Conservation (phyloP, 2,329 filamentous ascomycete species). For the Xylariomycetidae sp. region DNA sequence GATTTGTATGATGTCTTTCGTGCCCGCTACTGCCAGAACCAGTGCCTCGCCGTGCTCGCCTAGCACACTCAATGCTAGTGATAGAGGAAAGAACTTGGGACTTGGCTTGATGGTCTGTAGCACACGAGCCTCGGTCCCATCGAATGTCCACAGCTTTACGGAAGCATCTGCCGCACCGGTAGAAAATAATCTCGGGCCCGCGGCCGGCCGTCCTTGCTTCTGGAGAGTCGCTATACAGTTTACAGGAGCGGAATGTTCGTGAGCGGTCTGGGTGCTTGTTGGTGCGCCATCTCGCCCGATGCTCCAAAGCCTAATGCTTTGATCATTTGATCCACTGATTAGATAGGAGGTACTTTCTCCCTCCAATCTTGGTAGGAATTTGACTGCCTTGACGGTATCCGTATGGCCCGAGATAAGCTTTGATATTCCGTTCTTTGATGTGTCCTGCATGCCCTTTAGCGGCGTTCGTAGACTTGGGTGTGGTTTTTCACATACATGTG, state of each 20-base stretch:
- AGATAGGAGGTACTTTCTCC: slow-evolving; percentile 51
- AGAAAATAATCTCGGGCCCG: slow-evolving; percentile 46
- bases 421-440: slow-evolving; percentile 52
- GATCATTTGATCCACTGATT: slow-evolving; percentile 78
- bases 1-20: slow-evolving; percentile 75
- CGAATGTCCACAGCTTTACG: slow-evolving; percentile 64
- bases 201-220: slow-evolving; percentile 17
- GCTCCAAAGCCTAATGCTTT: slow-evolving; percentile 70
- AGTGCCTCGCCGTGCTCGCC: slow-evolving; percentile 47
- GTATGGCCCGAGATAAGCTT: slow-evolving; percentile 70
- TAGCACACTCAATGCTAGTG: slow-evolving; percentile 64
- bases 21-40: slow-evolving; percentile 81
- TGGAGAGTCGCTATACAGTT: slow-evolving; percentile 58
- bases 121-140: slow-evolving; percentile 43
- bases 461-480: slow-evolving; percentile 1
- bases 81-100: slow-evolving; percentile 78
- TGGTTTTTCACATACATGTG: slow-evolving; percentile 52
- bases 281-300: slow-evolving; percentile 23
- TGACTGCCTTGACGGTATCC: slow-evolving; percentile 76
- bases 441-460: slow-evolving; percentile 19
- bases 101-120: slow-evolving; percentile 67
- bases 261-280: slow-evolving; percentile 49
- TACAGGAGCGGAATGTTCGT: slow-evolving; percentile 68
- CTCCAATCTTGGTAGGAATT: slow-evolving; percentile 58
- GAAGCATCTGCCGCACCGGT: slow-evolving; percentile 80